Conservation (phyloP, 2,329 filamentous ascomycete species). For the Cercospora canescens region DNA sequence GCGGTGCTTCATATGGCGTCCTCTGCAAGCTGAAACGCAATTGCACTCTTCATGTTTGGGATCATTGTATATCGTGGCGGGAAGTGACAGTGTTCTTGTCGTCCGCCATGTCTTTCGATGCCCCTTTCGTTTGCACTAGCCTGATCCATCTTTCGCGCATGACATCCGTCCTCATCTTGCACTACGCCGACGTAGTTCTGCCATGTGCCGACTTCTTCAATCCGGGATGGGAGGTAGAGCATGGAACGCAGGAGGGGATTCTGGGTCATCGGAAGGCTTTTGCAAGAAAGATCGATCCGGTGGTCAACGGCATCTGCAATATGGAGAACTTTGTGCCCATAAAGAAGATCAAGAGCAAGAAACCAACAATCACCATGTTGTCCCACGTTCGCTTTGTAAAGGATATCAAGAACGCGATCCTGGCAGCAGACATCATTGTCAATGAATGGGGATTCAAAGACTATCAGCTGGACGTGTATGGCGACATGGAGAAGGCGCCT, state of each 20-base stretch:
- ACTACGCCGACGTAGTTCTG: constrained; percentile 55
- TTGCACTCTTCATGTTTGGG: constrained; percentile 6
- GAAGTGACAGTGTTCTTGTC: constrained; percentile 12
- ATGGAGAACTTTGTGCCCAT: constrained; percentile 60
- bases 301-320: constrained; percentile 61
- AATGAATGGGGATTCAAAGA: constrained; percentile 61
- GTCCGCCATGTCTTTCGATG: constrained; percentile 14
- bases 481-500: constrained; percentile 59
- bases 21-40: constrained; percentile 14
- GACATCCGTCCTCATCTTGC: constrained; percentile 25
- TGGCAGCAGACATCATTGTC: constrained; percentile 61
- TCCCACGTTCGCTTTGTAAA: constrained; percentile 58
- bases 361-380: constrained; percentile 61
- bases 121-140: constrained; percentile 24
- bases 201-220: constrained; percentile 57
- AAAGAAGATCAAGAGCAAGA: constrained; percentile 51
- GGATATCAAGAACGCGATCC: constrained; percentile 60
- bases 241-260: constrained; percentile 55
- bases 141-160: constrained; percentile 26
- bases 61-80: constrained; percentile 14
- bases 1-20: constrained; percentile 10
- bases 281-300: constrained; percentile 58
- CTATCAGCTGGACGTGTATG: constrained; percentile 60
- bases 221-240: constrained; percentile 59
- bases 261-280: constrained; percentile 55